These are phyloP conservation scores for Akanthomyces lecanii DNA, from an alignment of 2,329 filamentous ascomycete species.

Conservation along the genomic window DNA sequence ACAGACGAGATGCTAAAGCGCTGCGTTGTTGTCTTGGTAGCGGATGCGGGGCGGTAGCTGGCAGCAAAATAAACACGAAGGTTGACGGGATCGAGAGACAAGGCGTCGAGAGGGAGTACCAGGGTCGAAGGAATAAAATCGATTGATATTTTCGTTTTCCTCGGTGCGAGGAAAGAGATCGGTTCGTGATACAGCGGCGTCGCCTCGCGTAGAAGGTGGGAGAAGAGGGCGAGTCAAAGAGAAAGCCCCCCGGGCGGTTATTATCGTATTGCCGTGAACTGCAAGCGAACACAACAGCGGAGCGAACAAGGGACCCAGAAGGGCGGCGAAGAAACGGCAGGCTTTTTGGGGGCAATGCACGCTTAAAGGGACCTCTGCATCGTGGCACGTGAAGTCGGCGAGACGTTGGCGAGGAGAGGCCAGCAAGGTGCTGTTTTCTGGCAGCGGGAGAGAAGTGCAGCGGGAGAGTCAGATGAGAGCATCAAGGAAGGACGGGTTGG, in stretches of 20 bases:
- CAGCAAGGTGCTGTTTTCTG: constrained; percentile 4
- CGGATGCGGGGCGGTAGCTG: constrained; percentile 9
- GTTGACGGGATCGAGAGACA: neutral
- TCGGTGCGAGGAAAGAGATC: neutral
- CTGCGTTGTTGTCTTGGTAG: constrained; percentile 1
- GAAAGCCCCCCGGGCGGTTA: neutral
- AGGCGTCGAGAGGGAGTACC: neutral
- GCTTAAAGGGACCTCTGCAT: neutral
- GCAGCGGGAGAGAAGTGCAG: neutral
- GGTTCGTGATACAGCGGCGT: neutral
- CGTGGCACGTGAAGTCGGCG: neutral
- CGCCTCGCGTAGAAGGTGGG: neutral
- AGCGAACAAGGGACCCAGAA: neutral
- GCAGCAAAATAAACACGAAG: constrained; percentile 15
- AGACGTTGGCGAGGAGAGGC: neutral
- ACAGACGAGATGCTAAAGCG: neutral
- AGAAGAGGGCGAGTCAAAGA: neutral
- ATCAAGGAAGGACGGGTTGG: constrained; percentile 8
- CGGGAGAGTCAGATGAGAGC: neutral
- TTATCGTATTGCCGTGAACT: constrained; percentile 10
- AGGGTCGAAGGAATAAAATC: neutral
- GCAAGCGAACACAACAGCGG: constrained; percentile 12
- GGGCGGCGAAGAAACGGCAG: constrained; percentile 1
- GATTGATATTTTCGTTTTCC: neutral
- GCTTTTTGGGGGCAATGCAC: constrained; percentile 6